Evolutionary conservation across 2,329 filamentous ascomycete species (phyloP).

Genomic region (Calonectria hongkongensis): DNA sequence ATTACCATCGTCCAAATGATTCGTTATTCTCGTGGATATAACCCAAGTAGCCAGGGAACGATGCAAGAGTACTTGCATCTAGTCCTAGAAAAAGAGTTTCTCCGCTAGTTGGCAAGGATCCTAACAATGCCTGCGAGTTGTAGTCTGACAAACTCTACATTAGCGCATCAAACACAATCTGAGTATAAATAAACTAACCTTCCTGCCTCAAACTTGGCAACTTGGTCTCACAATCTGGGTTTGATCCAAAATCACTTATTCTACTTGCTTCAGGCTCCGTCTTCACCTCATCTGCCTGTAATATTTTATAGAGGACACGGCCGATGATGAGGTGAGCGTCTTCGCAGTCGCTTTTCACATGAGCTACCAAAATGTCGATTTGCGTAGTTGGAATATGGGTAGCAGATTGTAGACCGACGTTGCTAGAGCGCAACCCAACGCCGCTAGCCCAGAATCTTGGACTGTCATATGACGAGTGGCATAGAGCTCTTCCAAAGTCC

Average conservation of each 20-base stretch:
- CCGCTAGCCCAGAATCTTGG: slow-evolving; percentile 9
- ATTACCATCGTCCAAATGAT: too few species aligned
- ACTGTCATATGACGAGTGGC: not conserved
- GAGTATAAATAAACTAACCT: not conserved
- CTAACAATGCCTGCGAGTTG: not conserved
- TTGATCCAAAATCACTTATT: slow-evolving; percentile 2
- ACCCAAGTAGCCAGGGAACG: slow-evolving; percentile 12
- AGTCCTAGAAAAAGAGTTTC: not conserved
- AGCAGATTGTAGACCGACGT: slow-evolving; percentile 6
- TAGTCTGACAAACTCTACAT: not conserved
- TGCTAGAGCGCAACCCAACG: slow-evolving; percentile 10
- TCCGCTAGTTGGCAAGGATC: not conserved
- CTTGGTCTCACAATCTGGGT: not conserved
- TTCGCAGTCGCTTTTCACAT: not conserved
- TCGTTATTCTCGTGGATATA: not conserved
- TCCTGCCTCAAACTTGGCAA: not conserved
- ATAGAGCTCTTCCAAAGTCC: not conserved
- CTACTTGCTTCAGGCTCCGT: not conserved
- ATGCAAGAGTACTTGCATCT: not conserved
- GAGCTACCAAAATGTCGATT: slow-evolving; percentile 23
- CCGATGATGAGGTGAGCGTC: slow-evolving; percentile 25
- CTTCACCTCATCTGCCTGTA: not conserved
- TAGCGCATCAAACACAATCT: not conserved
- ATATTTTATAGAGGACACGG: not conserved
- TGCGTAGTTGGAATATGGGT: not conserved